A percentile compares a stretch with the other conserved stretches of the same genome.
Conservation (phyloP, 164 flowering plant species). For the Liriodendron chinense region DNA sequence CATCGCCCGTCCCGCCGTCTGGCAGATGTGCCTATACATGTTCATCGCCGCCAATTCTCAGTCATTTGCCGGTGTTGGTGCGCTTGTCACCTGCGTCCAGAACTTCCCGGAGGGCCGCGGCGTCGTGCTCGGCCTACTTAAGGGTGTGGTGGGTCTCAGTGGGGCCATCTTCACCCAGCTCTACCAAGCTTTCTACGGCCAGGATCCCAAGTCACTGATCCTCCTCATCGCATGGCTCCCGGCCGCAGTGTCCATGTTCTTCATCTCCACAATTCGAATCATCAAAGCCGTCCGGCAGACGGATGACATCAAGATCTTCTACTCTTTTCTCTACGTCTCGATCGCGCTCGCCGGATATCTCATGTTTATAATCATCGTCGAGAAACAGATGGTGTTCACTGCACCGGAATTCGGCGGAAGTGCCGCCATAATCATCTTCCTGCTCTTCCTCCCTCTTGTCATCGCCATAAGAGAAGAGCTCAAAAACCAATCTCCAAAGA, state of each 20-base stretch:
- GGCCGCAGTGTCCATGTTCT: conserved; percentile 25
- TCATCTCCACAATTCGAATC: conserved; percentile 24
- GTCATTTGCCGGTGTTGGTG: conserved; percentile 55
- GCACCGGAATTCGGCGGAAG: conserved; percentile 15
- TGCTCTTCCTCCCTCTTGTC: conserved; percentile 27
- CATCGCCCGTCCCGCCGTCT: conserved; percentile 37
- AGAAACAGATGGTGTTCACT: conserved; percentile 21
- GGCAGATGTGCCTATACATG: conserved; percentile 68
- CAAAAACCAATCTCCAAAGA: conserved; percentile 11
- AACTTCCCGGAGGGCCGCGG: conserved; percentile 70
- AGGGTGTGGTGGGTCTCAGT: conserved; percentile 60
- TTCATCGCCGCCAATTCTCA: conserved; percentile 57
- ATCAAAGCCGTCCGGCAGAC: conserved; percentile 25
- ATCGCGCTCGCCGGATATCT: conserved; percentile 34
- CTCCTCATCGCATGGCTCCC: conserved; percentile 36
- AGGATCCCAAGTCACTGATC: conserved; percentile 26
- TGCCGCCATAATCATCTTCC: conserved; percentile 15
- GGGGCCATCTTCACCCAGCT: conserved; percentile 64
- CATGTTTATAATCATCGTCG: conserved; percentile 30
- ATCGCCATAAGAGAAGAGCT: conserved; percentile 24
- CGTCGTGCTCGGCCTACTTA: conserved; percentile 58
- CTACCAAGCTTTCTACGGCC: conserved; percentile 44
- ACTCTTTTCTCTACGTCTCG: conserved; percentile 28
- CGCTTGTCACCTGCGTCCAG: conserved; percentile 54
- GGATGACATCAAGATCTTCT: conserved; percentile 33